These are phyloP conservation scores for Suhomyces emberorum DNA, from an alignment of 805 yeast species.

Conservation along the genomic window DNA sequence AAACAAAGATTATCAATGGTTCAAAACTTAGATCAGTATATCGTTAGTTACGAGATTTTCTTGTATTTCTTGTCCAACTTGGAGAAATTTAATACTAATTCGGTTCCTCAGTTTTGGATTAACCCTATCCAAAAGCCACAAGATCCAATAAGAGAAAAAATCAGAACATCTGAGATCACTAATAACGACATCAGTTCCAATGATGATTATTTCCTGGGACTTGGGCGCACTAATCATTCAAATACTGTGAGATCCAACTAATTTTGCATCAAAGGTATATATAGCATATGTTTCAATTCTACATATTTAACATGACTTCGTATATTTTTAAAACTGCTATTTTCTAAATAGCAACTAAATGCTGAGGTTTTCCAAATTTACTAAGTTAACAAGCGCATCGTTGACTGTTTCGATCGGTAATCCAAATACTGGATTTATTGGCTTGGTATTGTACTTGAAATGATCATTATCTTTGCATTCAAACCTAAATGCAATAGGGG, in stretches of 20 bases:
- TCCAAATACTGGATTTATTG: constrained; percentile 29
- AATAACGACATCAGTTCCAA: neutral
- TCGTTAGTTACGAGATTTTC: constrained; percentile 69
- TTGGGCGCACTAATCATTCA: constrained; percentile 1
- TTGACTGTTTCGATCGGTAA: constrained; percentile 15
- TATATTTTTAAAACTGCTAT: no score
- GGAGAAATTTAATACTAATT: constrained; percentile 4
- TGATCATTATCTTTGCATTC: constrained; percentile 1
- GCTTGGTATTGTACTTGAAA: constrained; percentile 10
- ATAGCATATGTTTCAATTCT: neutral
- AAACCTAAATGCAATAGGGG: constrained; percentile 18
- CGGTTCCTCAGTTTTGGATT: neutral
- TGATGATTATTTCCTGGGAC: constrained; percentile 10
- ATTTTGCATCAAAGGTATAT: neutral
- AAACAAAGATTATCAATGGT: constrained; percentile 82
- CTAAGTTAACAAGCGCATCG: no score
- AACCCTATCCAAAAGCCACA: no score
- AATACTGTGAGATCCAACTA: neutral
- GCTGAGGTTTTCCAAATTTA: no score
- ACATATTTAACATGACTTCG: no score
- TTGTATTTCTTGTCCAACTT: constrained; percentile 19
- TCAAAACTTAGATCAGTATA: constrained; percentile 71
- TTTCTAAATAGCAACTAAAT: no score
- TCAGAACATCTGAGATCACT: neutral
- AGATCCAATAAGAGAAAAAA: no score